Evolutionary conservation across 768 basidiomycete genomes (phyloP).

Genomic region (Boletellus ananas): DNA sequence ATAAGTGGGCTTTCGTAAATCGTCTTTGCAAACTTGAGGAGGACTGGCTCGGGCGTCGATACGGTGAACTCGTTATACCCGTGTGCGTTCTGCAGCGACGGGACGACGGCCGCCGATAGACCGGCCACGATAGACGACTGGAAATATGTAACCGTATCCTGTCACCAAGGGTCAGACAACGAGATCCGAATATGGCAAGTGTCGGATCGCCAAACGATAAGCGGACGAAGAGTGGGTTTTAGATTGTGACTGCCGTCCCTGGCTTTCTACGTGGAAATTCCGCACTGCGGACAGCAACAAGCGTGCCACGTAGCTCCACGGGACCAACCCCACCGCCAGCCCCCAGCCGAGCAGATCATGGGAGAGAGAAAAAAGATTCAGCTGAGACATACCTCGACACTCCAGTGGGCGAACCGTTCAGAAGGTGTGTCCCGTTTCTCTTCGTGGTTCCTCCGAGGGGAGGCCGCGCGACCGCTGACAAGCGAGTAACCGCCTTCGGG

Average conservation of each 20-base stretch:
- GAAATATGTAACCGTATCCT: constrained; percentile 77
- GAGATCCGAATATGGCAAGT: not conserved
- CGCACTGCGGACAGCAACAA: not conserved
- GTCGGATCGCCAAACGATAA: too few relatives aligned
- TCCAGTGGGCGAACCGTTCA: constrained; percentile 62
- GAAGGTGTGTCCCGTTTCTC: constrained; percentile 51
- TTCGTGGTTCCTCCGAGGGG: constrained; percentile 24
- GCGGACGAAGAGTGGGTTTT: too few relatives aligned
- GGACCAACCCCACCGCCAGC: too few relatives aligned
- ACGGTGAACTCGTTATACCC: constrained; percentile 97
- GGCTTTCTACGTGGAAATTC: constrained; percentile 7
- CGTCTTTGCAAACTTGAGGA: constrained; percentile 89
- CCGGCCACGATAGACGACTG: constrained; percentile 61
- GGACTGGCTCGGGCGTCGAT: constrained; percentile 69
- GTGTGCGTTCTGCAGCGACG: constrained; percentile 58
- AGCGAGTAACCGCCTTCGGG: constrained; percentile 41
- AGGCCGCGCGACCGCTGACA: constrained; percentile 20
- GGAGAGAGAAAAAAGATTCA: not conserved
- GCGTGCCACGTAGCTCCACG: too few relatives aligned
- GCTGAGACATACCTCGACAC: constrained; percentile 52
- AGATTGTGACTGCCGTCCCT: constrained; percentile 5
- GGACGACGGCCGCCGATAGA: constrained; percentile 58
- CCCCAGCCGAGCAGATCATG: not conserved
- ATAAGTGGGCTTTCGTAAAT: constrained; percentile 96
- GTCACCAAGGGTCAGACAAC: constrained; percentile 2